Base-by-base conservation (phyloP, 1,139 yeast genomes). In the Pichia sp. region DNA sequence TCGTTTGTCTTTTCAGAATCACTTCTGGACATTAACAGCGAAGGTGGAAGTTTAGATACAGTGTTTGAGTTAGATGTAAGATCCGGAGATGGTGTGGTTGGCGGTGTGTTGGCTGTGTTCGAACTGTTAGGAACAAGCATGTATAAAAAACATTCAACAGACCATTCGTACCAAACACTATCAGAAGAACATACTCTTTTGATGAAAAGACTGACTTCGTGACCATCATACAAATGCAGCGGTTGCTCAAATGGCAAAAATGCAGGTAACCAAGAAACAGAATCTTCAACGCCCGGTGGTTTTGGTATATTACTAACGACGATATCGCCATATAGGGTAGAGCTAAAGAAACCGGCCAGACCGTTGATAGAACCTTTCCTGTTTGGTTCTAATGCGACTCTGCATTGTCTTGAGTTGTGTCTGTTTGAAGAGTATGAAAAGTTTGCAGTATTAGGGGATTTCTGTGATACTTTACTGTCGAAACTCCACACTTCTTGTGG, bases 101-200 rank as follows among this genome's bases (percentile, higher is more conserved):
- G 67, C 12, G 44, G 34, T 18, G 44, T 24, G 18, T 30, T 30
- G 5, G 34, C 12, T 20, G 27, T 19, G 3, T 14, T n/a, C 5
- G 32, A 11, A 7, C 17, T 22, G 27, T 34, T 27, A 3, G 39
- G 40, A n/a, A 67, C 60, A 7, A 71, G 66, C 27, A 73, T 53
- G 46, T 71, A 70, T 32, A 75, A 64, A 58, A 69, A 79, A 6
- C 76, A 67, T 56, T 81, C 85, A 22, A 76, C 68, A 1, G 76
- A 68, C 94, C 96, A 88, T 56, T 81, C 85, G 58, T 87, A 88
- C 90, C 91, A 85, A 1, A 83, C 82, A 35, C 67, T 67, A 1
- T 65, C 58, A 5, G 60, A 63, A 31, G 66, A 67, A 22, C 56
- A 53, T 20, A 70, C 62, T 34, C 67, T 44, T 70, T 76, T 72